Evolutionary conservation across 2,329 filamentous ascomycete genomes (phyloP).

Genomic region (Penicillium janthinellum): DNA sequence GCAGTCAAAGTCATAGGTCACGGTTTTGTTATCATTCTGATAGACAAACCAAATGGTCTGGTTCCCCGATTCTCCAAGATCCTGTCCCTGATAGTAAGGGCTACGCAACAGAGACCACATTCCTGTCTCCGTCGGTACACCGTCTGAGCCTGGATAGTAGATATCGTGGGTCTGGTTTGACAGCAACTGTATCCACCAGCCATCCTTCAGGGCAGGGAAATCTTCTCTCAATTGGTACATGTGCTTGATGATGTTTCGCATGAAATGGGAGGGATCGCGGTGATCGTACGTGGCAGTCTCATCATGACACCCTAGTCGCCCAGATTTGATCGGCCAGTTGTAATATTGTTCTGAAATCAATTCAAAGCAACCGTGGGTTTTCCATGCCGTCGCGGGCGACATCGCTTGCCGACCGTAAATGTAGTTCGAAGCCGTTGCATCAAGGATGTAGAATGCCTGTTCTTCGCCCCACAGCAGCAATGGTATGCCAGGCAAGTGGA

Average conservation of each 20-base stretch:
- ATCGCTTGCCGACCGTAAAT: slow-evolving; percentile 67
- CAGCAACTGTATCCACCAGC: slow-evolving; percentile 57
- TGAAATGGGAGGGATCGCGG: slow-evolving; percentile 62
- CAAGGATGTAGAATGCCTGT: slow-evolving; percentile 65
- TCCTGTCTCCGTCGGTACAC: slow-evolving; percentile 57
- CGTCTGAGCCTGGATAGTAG: slow-evolving; percentile 55
- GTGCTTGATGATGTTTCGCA: slow-evolving; percentile 62
- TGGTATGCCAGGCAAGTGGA: slow-evolving; percentile 64
- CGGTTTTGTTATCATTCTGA: slow-evolving; percentile 51
- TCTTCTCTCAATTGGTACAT: slow-evolving; percentile 63
- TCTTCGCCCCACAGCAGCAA: slow-evolving; percentile 66
- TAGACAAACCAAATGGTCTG: slow-evolving; percentile 51
- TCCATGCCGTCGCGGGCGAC: slow-evolving; percentile 63
- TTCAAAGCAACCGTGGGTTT: slow-evolving; percentile 65
- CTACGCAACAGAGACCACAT: slow-evolving; percentile 63
- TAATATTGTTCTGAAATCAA: slow-evolving; percentile 60
- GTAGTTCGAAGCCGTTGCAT: slow-evolving; percentile 66
- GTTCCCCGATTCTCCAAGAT: slow-evolving; percentile 50
- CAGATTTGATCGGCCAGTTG: slow-evolving; percentile 59
- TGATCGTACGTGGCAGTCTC: slow-evolving; percentile 61
- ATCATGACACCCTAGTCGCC: slow-evolving; percentile 59
- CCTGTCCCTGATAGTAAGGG: slow-evolving; percentile 54
- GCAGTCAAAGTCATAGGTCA: slow-evolving; percentile 62
- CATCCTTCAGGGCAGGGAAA: slow-evolving; percentile 62
- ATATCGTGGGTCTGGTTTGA: slow-evolving; percentile 59